phyloP scores from a whole-genome alignment of 192 early-diverging fungal genomes.

The Radiomyces spectabilis region DNA sequence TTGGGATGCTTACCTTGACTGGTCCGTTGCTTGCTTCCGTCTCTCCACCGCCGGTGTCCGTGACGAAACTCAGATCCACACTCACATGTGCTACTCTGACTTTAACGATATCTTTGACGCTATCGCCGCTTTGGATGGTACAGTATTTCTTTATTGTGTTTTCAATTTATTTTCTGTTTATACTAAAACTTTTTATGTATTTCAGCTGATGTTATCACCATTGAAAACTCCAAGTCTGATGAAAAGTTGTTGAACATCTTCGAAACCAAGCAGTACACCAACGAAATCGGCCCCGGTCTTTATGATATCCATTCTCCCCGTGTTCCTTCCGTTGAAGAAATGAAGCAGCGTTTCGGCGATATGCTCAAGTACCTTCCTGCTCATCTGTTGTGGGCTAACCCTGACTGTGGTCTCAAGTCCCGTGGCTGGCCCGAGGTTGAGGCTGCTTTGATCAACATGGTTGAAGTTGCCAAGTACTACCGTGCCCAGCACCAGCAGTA shows the following conservation, averaged over 20 bases:
- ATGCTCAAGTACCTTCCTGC: constrained; percentile 82
- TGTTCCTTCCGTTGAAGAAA: constrained; percentile 84
- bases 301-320: constrained; percentile 99
- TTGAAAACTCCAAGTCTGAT: constrained; percentile 97
- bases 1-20: constrained; percentile 86
- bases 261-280: constrained; percentile 73
- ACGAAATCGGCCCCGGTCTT: constrained; percentile 92
- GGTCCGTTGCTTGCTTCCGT: constrained; percentile 93
- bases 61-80: constrained; percentile 92
- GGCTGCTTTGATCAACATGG: constrained; percentile 80
- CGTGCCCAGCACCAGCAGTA: constrained; percentile 37
- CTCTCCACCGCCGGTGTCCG: constrained; percentile 80
- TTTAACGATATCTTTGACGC: constrained; percentile 98
- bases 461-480: constrained; percentile 64
- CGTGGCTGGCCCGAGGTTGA: constrained; percentile 93
- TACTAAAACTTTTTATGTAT: neutral
- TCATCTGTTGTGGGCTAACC: constrained; percentile 90
- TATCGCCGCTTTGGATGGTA: constrained; percentile 81
- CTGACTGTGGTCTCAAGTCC: constrained; percentile 97
- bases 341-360: constrained; percentile 72
- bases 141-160: constrained; percentile 1
- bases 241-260: constrained; percentile 90
- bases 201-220: constrained; percentile 84
- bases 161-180: neutral
- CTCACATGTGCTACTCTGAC: constrained; percentile 99